A percentile compares a stretch with the other conserved stretches of the same genome.
Conservation (phyloP, 345 rosid species). For the Barbarea vulgaris region DNA sequence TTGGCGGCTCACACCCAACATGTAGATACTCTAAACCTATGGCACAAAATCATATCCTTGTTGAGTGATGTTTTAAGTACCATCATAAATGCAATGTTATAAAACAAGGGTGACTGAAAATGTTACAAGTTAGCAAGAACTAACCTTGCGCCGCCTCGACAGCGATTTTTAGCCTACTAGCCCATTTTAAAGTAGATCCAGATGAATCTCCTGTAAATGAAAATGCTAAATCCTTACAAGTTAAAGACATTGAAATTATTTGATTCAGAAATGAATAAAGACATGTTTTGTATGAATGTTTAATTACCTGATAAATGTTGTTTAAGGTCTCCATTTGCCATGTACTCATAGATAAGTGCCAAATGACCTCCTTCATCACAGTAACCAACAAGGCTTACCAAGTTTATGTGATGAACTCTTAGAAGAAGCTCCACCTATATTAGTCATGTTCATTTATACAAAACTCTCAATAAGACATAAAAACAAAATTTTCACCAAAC, state of each 20-base stretch:
- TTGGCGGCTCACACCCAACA: constrained; percentile 51
- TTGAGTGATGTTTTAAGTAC: neutral
- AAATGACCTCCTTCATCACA: constrained; percentile 44
- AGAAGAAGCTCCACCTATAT: constrained; percentile 46
- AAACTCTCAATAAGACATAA: neutral
- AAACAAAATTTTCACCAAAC: neutral
- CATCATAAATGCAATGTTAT: neutral
- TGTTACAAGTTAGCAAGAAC: neutral
- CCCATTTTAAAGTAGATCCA: constrained; percentile 28
- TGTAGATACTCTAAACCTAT: constrained; percentile 51
- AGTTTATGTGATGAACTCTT: constrained; percentile 49
- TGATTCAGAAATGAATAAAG: neutral
- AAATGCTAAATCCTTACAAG: constrained; percentile 3
- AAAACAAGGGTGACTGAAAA: neutral
- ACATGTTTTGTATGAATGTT: neutral
- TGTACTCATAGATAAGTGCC: constrained; percentile 52
- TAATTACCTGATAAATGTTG: constrained; percentile 35
- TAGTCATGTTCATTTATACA: neutral
- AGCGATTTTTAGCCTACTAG: constrained; percentile 31
- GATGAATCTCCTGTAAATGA: constrained; percentile 14
- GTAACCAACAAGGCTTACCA: constrained; percentile 45
- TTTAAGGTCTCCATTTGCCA: constrained; percentile 42
- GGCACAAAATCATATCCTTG: neutral
- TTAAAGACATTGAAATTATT: neutral
- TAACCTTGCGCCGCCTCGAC: constrained; percentile 35